These are phyloP conservation scores for Colletotrichum sp. DNA, from an alignment of 2,329 filamentous ascomycete species.

Conservation along the genomic window DNA sequence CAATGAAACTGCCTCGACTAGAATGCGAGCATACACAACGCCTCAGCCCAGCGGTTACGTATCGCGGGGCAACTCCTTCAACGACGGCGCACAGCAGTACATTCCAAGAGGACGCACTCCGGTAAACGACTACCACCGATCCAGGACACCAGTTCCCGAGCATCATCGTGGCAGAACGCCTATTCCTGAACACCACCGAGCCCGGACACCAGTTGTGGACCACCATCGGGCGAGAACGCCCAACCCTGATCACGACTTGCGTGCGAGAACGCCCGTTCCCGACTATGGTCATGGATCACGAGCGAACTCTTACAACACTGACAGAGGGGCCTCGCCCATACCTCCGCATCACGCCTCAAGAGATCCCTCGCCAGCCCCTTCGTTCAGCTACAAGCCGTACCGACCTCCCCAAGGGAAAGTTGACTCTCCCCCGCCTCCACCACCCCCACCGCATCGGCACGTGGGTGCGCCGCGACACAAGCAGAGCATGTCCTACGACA, in stretches of 20 bases:
- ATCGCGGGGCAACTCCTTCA: constrained; percentile 19
- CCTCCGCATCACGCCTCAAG: constrained; percentile 34
- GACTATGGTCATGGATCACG: constrained; percentile 7
- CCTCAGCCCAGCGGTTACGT: constrained; percentile 15
- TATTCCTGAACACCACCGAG: not conserved
- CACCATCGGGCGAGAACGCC: not conserved
- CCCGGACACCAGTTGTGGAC: not conserved
- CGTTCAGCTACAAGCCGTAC: constrained; percentile 34
- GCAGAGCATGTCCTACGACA: constrained; percentile 35
- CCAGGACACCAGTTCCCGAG: not conserved
- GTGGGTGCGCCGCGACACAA: constrained; percentile 37
- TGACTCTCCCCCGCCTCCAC: constrained; percentile 76
- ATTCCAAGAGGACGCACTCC: constrained; percentile 14
- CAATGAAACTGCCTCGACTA: constrained; percentile 18
- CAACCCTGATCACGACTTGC: constrained; percentile 15
- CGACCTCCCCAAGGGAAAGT: constrained; percentile 37
- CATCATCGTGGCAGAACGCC: not conserved
- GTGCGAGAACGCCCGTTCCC: not conserved
- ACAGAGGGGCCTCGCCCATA: constrained; percentile 33
- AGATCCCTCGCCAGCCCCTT: constrained; percentile 42
- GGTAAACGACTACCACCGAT: not conserved
- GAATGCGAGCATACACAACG: constrained; percentile 19
- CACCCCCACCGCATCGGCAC: constrained; percentile 84
- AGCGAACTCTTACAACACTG: constrained; percentile 36
- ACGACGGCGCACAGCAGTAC: constrained; percentile 19